Evolutionary conservation across 257 asterid genomes (phyloP), one percentile per base, ranked within the genome.

Genomic region (Fraxinus pennsylvanica): DNA sequence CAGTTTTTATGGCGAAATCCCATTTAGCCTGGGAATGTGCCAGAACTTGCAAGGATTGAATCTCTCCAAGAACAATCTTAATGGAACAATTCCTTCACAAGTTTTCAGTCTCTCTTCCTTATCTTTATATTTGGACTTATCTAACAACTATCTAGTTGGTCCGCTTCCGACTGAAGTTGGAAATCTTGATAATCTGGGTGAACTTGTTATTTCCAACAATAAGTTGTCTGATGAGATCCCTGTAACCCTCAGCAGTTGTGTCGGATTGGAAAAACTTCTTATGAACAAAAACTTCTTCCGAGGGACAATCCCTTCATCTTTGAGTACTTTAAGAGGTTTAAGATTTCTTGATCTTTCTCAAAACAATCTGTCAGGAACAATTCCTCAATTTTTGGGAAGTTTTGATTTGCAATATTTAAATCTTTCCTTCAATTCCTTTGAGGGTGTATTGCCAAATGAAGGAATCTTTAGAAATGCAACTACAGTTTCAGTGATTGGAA

Each of bases 311-410:
- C 69, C 69, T 63, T 63, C 69, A 9, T 63, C 69, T 63, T 63
- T 63, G 36, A 22, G 69, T 25, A 63, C 69, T 22, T 63, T 63
- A 22, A 25, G 69, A 63, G 69, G 69, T 12, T 63, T 63, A 27
- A 63, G 33, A 27, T 27, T 22, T 25, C 69, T 63, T 9, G 86
- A 87, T 35, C 80, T 87, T 0, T 87, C 89, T 9, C 43, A 73
- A 25, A 87, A 87, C 82, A 74, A 79, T 22, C 78, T 87, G 6
- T 71, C 87, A 0, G 87, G 89, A 12, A 17, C 14, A 25, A 83
- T 87, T n/a, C 91, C 89, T 14, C 22, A 32, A 41, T 81, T 85
- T 45, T 41, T 86, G 78, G 85, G 59, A 50, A 68, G 38, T 27
- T 65, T 81, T 57, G 68, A 54, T 61, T 71, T 80, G 21, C 14